Evolutionary conservation across 306 rosid species (phyloP), one percentile per base, ranked within the genome.

Genomic region (Inga leiocalycina): DNA sequence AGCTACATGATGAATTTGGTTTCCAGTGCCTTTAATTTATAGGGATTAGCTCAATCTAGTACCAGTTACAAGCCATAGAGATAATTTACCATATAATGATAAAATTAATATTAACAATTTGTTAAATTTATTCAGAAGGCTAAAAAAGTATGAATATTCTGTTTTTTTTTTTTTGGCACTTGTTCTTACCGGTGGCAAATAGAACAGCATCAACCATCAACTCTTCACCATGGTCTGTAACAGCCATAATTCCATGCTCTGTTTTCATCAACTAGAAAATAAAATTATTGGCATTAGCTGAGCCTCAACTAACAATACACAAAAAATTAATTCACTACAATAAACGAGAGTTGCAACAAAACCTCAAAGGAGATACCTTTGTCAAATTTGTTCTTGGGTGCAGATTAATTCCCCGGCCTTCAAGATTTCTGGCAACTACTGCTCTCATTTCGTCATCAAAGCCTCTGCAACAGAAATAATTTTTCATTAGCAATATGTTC

Each of bases 401-500:
- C 82, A 96, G 87, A 85, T 94, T 92, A 84, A 96, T 78, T 87
- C 98, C 97, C 85, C 99, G 92, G 82, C 90, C 94, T 85, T 96
- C 99, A 67, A 96, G 94, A 85, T 92, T 96, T 87, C 97, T 92
- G 79, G 99, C 97, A 65, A 92, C 98, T 51, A 88, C 95, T 32
- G 97, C 94, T 85, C 99, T 93, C 97, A 96, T 92, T 91, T 96
- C 99, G 80, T 96, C 98, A 87, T 96, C 99, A 86, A 96, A 96
- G 82, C 98, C 98, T 87, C 99, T 96, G 88, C 64, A 79, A 56
- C 46, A 84, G 64, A 88, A 84, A 22, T 75, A 81, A 34, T 14
- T 59, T 20, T 59, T 46, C 59, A 72, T 3, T 72, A 27, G 9
- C 39, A 24, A 72, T 6, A 46, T 45, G 54, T 13, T 72, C 6